A percentile compares a stretch with the other conserved stretches of the same genome.
phyloP scores from a whole-genome alignment of 1,139 yeast species.

The Geotrichum armillariae region DNA sequence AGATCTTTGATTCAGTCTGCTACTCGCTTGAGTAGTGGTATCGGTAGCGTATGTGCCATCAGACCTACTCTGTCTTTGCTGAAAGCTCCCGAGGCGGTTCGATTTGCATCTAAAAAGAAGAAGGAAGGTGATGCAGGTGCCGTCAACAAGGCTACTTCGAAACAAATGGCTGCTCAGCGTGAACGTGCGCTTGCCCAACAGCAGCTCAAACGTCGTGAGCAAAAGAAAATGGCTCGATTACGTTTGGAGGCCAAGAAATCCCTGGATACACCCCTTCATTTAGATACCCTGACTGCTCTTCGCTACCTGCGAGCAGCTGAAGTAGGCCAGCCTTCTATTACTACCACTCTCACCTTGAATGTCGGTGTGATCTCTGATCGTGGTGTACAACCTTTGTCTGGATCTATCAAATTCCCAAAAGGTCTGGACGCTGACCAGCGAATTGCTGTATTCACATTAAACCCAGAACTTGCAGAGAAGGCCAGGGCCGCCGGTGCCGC shows the following conservation, averaged over 20 bases:
- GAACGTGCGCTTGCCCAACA: constrained; percentile 29
- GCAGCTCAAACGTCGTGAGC: constrained; percentile 29
- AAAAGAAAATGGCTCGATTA: constrained; percentile 28
- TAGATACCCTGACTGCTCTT: constrained; percentile 73
- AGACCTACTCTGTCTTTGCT: constrained; percentile 8
- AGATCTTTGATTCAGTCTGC: constrained; percentile 8
- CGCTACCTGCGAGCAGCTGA: constrained; percentile 84
- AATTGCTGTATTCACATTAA: constrained; percentile 67
- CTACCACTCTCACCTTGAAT: constrained; percentile 67
- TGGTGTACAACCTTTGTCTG: constrained; percentile 75
- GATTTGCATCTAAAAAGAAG: constrained; percentile 31
- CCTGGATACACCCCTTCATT: constrained; percentile 52
- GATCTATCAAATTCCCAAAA: constrained; percentile 74
- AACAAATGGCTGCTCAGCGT: constrained; percentile 37
- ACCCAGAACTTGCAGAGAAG: constrained; percentile 51
- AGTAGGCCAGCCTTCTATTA: constrained; percentile 73
- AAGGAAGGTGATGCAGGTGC: constrained; percentile 27
- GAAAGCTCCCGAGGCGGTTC: constrained; percentile 18
- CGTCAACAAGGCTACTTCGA: constrained; percentile 35
- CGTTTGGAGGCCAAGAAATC: constrained; percentile 30
- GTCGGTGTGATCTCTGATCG: constrained; percentile 72
- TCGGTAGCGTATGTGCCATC: constrained; percentile 2
- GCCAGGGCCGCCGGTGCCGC: constrained; percentile 61
- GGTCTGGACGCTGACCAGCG: constrained; percentile 62
- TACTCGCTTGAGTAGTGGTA: constrained; percentile 12